These are phyloP conservation scores for Spathaspora arborariae DNA, from an alignment of 805 yeast genomes.

Conservation along the genomic window DNA sequence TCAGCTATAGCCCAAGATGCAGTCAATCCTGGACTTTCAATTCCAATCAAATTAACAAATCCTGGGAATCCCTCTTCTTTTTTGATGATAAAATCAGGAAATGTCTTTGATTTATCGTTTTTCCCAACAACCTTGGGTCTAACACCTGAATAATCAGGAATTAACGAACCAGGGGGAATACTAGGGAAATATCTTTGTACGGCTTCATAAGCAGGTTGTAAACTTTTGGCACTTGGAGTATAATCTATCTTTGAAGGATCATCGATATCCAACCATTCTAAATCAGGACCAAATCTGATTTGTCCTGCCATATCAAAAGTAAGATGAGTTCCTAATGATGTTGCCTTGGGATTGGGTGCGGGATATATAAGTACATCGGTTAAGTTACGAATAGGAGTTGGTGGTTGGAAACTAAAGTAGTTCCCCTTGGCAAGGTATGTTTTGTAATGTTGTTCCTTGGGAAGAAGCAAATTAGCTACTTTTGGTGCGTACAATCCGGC, in stretches of 20 bases:
- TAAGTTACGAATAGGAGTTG: conserved; percentile 38
- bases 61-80: conserved; percentile 73
- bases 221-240: conserved; percentile 44
- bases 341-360: conserved; percentile 59
- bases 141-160: conserved; percentile 75
- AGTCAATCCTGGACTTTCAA: conserved; percentile 90
- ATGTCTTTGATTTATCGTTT: conserved; percentile 32
- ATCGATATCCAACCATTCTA: conserved; percentile 64
- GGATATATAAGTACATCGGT: conserved; percentile 58
- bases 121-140: conserved; percentile 69
- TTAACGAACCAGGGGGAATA: conserved; percentile 47
- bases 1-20: conserved; percentile 79
- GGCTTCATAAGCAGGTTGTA: conserved; percentile 53
- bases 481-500: conserved; percentile 77
- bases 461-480: conserved; percentile 68
- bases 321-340: conserved; percentile 85
- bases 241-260: conserved; percentile 39
- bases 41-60: conserved; percentile 74
- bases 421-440: conserved; percentile 82
- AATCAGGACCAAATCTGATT: conserved; percentile 82
- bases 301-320: conserved; percentile 81
- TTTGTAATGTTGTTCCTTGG: conserved; percentile 52
- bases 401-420: conserved; percentile 56
- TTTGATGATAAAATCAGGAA: conserved; percentile 71
- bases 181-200: conserved; percentile 62